Conservation (phyloP, 202 grass and related monocot genomes). For the Saccharum hybrid region DNA sequence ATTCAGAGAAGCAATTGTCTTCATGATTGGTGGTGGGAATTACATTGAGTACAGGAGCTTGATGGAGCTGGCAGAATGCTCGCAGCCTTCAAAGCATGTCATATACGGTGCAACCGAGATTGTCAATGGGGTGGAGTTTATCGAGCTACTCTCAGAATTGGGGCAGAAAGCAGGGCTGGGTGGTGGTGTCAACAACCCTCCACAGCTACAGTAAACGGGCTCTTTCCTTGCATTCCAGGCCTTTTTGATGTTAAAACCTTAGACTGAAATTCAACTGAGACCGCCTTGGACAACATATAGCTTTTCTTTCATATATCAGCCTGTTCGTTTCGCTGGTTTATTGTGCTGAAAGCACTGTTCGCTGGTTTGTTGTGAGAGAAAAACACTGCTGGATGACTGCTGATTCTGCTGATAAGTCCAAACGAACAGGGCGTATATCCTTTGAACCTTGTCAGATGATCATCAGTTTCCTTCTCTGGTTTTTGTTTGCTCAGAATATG, state of each 20-base stretch:
- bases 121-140: constrained; percentile 72
- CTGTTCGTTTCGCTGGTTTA: too few relatives aligned
- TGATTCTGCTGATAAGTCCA: too few relatives aligned
- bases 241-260: constrained; percentile 18
- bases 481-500: neutral
- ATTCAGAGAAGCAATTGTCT: constrained; percentile 94
- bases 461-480: neutral
- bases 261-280: neutral
- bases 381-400: too few relatives aligned
- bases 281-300: neutral
- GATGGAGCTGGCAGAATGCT: constrained; percentile 70
- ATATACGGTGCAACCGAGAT: constrained; percentile 89
- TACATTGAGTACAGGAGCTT: constrained; percentile 89
- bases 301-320: neutral
- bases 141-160: constrained; percentile 74
- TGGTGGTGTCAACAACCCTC: constrained; percentile 44
- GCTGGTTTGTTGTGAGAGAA: too few relatives aligned
- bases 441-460: neutral
- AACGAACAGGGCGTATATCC: neutral
- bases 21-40: constrained; percentile 93
- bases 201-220: constrained; percentile 44
- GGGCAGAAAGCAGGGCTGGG: constrained; percentile 80
- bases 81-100: constrained; percentile 75
- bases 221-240: constrained; percentile 7
- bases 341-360: too few relatives aligned